Base-by-base conservation (phyloP, 2,329 filamentous ascomycete species). In the Zelopaecilomyces penicillatus region DNA sequence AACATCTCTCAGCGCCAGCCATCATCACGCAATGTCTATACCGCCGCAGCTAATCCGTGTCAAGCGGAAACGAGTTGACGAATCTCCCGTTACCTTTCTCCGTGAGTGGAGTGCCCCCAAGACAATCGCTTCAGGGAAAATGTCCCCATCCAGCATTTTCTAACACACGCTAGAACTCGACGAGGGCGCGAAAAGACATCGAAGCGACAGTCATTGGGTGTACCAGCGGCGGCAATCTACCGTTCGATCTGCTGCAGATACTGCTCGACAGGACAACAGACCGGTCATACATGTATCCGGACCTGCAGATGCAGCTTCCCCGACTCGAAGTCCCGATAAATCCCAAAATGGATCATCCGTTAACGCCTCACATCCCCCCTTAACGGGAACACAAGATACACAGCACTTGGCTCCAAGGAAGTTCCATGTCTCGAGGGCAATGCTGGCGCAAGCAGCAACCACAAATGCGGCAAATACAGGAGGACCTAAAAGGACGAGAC, bases 11-110 rank as follows among this genome's bases (percentile, higher is more conserved):
- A 19, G 19, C 19, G 19, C 19, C 19, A 19, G 19, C 19, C 19
- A 19, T 19, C 19, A 19, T 19, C 19, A 19, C 19, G 19, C 19
- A 19, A 80, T 80, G 76, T 76, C 76, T 40, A 64, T 77, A 4
- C 77, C 76, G 27, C 76, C 76, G 28, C 71, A 77, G 49, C 64
- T 76, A 40, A 80, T 81, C 60, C 73, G 74, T 46, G 73, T 81
- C 52, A 80, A 80, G 68, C 75, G 77, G 55, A 80, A 80, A 63
- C 72, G 74, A 35, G 71, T 69, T 41, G 73, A 72, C 11, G 70
- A 75, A 46, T 64, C 66, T 9, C 74, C 76, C 4, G 71, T 80
- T 41, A 70, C 75, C 43, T 77, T 76, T 53, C 68, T 80, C 39
- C 70, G 75, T 80, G 55, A 50, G 72, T 64, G 41, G 19, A 19